Percentiles rank a stretch among this genome's conserved stretches.
Evolutionary conservation across 2,329 filamentous ascomycete genomes (phyloP).

Genomic region (Fusarium gaditjirri): DNA sequence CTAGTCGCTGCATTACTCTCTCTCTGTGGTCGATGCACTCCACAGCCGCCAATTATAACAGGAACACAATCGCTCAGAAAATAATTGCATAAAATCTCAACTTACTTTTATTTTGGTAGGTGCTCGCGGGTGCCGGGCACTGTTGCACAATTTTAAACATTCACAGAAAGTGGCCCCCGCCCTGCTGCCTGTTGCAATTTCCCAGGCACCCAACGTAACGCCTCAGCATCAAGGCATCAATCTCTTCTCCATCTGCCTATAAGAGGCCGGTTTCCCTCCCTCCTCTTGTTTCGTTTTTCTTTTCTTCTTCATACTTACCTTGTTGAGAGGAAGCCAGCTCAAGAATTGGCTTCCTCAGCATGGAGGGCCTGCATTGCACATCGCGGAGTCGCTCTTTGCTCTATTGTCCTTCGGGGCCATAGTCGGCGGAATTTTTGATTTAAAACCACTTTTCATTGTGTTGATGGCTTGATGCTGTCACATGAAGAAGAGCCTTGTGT

Average conservation of each 20-base stretch:
- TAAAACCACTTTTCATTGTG: slow-evolving; percentile 58
- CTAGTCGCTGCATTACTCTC: background rate
- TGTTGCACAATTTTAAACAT: background rate
- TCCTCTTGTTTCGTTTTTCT: slow-evolving; percentile 39
- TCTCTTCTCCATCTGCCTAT: slow-evolving; percentile 41
- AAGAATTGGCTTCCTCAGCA: slow-evolving; percentile 56
- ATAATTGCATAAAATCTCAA: slow-evolving; percentile 3
- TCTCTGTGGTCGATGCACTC: background rate
- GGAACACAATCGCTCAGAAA: background rate
- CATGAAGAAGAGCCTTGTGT: slow-evolving; percentile 55
- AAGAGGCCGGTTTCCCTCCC: slow-evolving; percentile 39
- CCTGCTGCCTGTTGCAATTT: slow-evolving; percentile 14
- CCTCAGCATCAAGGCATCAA: slow-evolving; percentile 28
- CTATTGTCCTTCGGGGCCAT: slow-evolving; percentile 67
- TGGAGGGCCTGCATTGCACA: slow-evolving; percentile 67
- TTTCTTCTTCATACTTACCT: slow-evolving; percentile 66
- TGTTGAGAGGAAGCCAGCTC: slow-evolving; percentile 58
- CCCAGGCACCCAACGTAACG: background rate
- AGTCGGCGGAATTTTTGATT: slow-evolving; percentile 66
- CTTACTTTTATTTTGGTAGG: background rate
- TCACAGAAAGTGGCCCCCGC: background rate
- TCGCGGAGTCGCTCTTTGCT: slow-evolving; percentile 60
- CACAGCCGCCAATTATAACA: background rate
- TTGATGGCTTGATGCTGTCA: slow-evolving; percentile 50
- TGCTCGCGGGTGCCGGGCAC: background rate